phyloP scores from a whole-genome alignment of 768 basidiomycete species.

The Albatrellus ellisii region DNA sequence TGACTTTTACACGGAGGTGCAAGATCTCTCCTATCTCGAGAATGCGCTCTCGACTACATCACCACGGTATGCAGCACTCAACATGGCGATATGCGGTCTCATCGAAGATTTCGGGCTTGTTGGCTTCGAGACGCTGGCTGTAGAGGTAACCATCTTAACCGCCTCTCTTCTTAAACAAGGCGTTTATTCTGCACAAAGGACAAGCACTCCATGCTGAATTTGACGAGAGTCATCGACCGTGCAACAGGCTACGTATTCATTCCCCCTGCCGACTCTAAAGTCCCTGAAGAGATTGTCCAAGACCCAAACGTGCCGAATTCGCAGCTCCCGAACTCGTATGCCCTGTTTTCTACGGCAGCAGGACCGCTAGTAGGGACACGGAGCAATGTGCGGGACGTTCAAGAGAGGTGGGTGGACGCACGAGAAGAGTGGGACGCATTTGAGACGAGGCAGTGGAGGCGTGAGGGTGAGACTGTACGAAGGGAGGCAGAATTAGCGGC shows the following conservation, averaged over 20 bases:
- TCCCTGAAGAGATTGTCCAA: slow-evolving; percentile 21
- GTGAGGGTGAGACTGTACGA: slow-evolving; percentile 49
- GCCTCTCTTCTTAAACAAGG: not conserved
- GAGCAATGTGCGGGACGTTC: slow-evolving; percentile 59
- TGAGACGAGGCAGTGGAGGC: slow-evolving; percentile 67
- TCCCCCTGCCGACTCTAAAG: slow-evolving; percentile 29
- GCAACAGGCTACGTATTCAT: slow-evolving; percentile 89
- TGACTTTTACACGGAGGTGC: slow-evolving; percentile 96
- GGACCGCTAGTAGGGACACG: slow-evolving; percentile 36
- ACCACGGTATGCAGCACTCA: slow-evolving; percentile 64
- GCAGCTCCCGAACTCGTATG: slow-evolving; percentile 47
- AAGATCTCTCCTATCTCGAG: slow-evolving; percentile 84
- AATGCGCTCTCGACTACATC: slow-evolving; percentile 53
- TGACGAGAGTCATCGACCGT: slow-evolving; percentile 75
- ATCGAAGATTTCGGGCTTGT: slow-evolving; percentile 90
- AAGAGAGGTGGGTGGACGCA: slow-evolving; percentile 90
- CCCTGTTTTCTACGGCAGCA: slow-evolving; percentile 54
- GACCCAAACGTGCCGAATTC: slow-evolving; percentile 25
- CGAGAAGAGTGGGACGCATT: slow-evolving; percentile 71
- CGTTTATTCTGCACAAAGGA: slow-evolving; percentile 37
- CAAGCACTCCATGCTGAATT: slow-evolving; percentile 87
- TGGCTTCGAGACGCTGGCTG: slow-evolving; percentile 92
- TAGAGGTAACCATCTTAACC: slow-evolving; percentile 53
- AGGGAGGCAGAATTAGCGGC: slow-evolving; percentile 23
- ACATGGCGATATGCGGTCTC: slow-evolving; percentile 84